Evolutionary conservation across 306 rosid genomes (phyloP).

Genomic region (Albizia julibrissin): DNA sequence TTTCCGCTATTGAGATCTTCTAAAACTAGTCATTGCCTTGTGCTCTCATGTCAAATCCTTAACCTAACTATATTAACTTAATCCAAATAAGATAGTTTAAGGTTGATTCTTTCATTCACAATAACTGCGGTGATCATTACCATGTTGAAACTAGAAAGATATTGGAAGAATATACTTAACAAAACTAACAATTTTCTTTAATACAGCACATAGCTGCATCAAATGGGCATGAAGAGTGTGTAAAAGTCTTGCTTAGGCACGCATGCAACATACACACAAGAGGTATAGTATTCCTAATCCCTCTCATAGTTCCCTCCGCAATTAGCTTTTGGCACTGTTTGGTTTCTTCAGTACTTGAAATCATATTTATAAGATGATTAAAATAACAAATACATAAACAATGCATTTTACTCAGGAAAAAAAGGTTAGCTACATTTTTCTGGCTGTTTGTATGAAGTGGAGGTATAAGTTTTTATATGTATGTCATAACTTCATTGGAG

Average conservation of each 20-base stretch:
- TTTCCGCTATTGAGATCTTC: too few relatives aligned
- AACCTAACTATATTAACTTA: neutral
- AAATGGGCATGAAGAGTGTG: constrained; percentile 79
- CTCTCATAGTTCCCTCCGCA: neutral
- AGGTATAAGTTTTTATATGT: too few relatives aligned
- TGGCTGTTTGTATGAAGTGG: neutral
- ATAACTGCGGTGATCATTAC: neutral
- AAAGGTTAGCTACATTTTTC: neutral
- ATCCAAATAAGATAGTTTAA: neutral
- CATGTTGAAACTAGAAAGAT: neutral
- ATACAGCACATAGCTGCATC: constrained; percentile 81
- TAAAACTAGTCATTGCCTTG: neutral
- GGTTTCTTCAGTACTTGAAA: neutral
- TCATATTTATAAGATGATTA: neutral
- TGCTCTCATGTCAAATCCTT: neutral
- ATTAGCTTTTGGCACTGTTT: neutral
- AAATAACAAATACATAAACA: neutral
- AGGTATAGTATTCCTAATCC: constrained; percentile 46
- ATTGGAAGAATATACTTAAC: constrained; percentile 3
- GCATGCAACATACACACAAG: constrained; percentile 54
- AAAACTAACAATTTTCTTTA: constrained; percentile 28
- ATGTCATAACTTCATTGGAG: neutral
- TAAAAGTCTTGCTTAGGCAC: constrained; percentile 68
- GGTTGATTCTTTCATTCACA: neutral
- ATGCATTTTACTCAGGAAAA: neutral